Evolutionary conservation across 2,329 filamentous ascomycete genomes (phyloP).

Genomic region (Fusarium austroafricanum): DNA sequence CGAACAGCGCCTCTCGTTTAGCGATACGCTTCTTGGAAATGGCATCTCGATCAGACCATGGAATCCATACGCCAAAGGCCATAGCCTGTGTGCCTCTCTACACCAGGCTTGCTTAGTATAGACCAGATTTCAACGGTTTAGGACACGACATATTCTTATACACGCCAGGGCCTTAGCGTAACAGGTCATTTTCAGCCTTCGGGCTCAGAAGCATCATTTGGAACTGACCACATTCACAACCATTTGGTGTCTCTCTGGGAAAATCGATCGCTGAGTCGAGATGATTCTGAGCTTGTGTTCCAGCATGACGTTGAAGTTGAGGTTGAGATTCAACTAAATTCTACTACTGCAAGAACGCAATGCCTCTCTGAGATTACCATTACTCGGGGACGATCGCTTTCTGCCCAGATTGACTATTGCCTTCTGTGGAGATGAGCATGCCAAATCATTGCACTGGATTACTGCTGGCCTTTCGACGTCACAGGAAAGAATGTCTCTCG

Average conservation of each 20-base stretch:
- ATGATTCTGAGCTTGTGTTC: conserved; percentile 18
- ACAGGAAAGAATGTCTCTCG: not conserved
- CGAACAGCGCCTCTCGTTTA: not conserved
- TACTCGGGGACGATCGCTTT: too few species aligned
- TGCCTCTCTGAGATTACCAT: too few species aligned
- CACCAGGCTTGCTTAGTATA: not conserved
- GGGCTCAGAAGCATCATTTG: conserved; percentile 2
- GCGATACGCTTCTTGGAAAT: not conserved
- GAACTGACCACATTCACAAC: not conserved
- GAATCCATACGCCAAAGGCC: not conserved
- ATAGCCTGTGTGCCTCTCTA: not conserved
- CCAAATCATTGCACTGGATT: not conserved
- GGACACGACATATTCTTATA: not conserved
- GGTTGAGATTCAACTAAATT: not conserved
- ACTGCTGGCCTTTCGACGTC: not conserved
- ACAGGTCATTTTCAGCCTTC: not conserved
- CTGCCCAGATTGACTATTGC: not conserved
- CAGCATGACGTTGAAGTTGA: not conserved
- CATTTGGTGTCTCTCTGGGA: not conserved
- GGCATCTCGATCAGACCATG: conserved; percentile 11
- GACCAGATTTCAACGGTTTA: conserved; percentile 1
- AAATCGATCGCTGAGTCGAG: not conserved
- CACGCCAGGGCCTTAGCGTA: not conserved
- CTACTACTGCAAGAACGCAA: too few species aligned
- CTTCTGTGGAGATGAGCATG: not conserved